Conservation (phyloP, 2,329 filamentous ascomycete species). For the Didymella segeticola region DNA sequence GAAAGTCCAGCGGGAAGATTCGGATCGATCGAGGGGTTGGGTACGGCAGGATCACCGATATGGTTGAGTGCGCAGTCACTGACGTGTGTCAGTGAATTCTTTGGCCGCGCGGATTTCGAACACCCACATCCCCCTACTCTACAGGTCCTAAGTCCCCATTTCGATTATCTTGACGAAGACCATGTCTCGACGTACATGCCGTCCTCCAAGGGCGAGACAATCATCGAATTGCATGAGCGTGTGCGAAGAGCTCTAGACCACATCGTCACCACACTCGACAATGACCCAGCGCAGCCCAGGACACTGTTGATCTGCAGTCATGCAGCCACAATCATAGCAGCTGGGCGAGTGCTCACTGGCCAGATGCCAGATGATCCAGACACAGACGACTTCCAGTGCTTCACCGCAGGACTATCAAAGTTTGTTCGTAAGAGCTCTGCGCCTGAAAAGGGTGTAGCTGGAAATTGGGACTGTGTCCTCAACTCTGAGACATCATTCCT, state of each 20-base stretch:
- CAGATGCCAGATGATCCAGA: conserved; percentile 72
- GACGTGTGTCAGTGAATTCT: conserved; percentile 75
- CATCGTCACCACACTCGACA: conserved; percentile 76
- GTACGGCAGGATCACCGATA: conserved; percentile 43
- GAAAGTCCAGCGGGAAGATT: conserved; percentile 50
- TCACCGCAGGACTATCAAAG: conserved; percentile 79
- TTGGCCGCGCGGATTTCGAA: conserved; percentile 82
- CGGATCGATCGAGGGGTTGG: conserved; percentile 61
- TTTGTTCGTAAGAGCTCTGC: conserved; percentile 61
- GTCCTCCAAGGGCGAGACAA: conserved; percentile 76
- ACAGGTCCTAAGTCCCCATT: conserved; percentile 71
- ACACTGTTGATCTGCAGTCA: conserved; percentile 85
- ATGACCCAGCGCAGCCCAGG: conserved; percentile 66
- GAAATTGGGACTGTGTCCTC: conserved; percentile 78
- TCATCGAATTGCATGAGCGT: conserved; percentile 80
- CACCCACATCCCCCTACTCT: conserved; percentile 80
- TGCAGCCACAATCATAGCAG: conserved; percentile 85
- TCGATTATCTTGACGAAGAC: conserved; percentile 60
- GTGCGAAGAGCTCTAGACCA: conserved; percentile 72
- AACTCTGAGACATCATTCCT: conserved; percentile 90
- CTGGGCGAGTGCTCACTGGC: conserved; percentile 83
- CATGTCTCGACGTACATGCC: conserved; percentile 73
- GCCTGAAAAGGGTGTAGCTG: conserved; percentile 68
- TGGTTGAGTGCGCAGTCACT: conserved; percentile 52
- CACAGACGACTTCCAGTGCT: conserved; percentile 82